Evolutionary conservation across 345 rosid genomes (phyloP), one percentile per base, ranked within the genome.

Genomic region (Geranium brycei): DNA sequence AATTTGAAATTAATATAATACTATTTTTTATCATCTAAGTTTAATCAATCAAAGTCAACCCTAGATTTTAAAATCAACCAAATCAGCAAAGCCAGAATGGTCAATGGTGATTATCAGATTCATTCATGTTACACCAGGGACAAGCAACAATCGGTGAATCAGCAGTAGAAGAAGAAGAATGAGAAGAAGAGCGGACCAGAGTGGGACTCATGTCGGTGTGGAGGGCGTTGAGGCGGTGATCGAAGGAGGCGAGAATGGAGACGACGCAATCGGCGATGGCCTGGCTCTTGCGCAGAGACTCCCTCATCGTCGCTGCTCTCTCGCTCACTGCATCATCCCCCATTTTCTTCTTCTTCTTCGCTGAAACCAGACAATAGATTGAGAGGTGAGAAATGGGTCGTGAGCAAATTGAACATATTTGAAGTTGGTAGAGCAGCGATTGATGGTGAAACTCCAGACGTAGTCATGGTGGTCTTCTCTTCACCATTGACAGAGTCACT

Each of bases 141-240:
- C 18, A 57, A 23, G 28, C 28, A 13, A 47, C 1, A 8, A 8
- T 47, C 0, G 53, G 15, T 47, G 3, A 8, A 47, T 10, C 35
- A 51, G 15, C 17, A 31, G 60, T 7, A 12, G 60, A 19, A 40
- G 55, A 23, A 23, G 2, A 23, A 23, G 28, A 23, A n/a, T n/a
- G n/a, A 40, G 55, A 23, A 23, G 2, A 23, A 23, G 28, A 23
- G n/a, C n/a, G n/a, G n/a, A 35, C 97, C 95, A 90, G 99, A 63
- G 99, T 88, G 12, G 99, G 97, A 14, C 96, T 95, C 99, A 93
- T 85, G 77, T 96, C 99, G 67, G 99, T 90, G 68, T 93, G 96
- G 58, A 93, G 95, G 66, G 96, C 88, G 28, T 97, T 88, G 80
- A 93, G 99, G 19, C 99, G 97, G 80, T 87, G 84, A 64, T 93